Base-by-base conservation (phyloP, 2,329 filamentous ascomycete species). In the Verticillium albo-atrum region DNA sequence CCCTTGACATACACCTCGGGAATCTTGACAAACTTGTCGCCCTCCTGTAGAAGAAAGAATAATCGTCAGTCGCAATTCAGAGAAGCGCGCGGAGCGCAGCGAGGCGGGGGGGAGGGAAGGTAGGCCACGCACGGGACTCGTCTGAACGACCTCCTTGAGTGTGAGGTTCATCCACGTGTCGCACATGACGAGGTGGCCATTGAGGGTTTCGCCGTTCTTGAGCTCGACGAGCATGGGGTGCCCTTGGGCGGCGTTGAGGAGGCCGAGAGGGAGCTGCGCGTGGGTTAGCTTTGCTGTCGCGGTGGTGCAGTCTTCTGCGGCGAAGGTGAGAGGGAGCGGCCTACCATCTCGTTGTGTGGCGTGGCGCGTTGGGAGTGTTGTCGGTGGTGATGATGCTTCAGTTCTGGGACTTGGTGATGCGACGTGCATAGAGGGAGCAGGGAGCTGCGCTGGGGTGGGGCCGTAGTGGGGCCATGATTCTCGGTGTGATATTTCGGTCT, bases 111-210 rank as follows among this genome's bases (percentile, higher is more conserved):
- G 17, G 7, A 28, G 51, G 27, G 17, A 32, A 57, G n/a, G 42
- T 25, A 25, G 6, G 30, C n/a, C 23, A 67, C 81, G 56, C 76
- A 89, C 87, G 26, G 94, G 88, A 72, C 90, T 97, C 20, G 95
- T 98, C 77, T 98, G 94, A 35, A 98, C 91, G 25, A 99, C 96
- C 75, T 98, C 95, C 76, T 95, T 96, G 66, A 99, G 79, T 2
- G 94, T 98, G 68, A 99, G 80, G 79, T 99, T 99, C 95, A 99
- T 99, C 92, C 95, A 99, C 55, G 94, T 99, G 75, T 99, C 95
- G 86, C 94, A 99, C 75, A 89, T 92, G 74, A 97, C 90, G 61
- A 99, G 82, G 72, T 97, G 92, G 64, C 95, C 95, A 78, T 98
- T 99, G 62, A 99, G 85, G 0, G 95, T 98, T 77, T 99, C 93